phyloP scores from a whole-genome alignment of 805 yeast genomes.

The Candida bentonensis region DNA sequence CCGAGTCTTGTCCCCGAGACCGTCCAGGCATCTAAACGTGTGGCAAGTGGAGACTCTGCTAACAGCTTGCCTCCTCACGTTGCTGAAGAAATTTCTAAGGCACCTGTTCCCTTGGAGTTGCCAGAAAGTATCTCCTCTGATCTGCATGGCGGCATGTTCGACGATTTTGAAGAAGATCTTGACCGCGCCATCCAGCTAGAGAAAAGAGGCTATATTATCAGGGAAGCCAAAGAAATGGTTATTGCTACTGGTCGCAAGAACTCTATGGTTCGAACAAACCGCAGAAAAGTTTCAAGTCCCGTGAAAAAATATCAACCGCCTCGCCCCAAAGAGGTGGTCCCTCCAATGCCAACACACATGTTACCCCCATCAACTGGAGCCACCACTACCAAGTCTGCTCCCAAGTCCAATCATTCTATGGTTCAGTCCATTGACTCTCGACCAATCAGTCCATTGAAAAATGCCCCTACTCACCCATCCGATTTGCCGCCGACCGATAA shows the following conservation, averaged over 20 bases:
- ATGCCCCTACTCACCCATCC: background rate
- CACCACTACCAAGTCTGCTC: conserved; percentile 4
- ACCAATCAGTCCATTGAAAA: background rate
- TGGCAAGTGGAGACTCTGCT: background rate
- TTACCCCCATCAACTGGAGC: background rate
- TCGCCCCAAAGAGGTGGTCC: background rate
- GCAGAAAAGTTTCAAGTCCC: background rate
- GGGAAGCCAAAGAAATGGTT: background rate
- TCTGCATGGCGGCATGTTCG: background rate
- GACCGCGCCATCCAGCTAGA: background rate
- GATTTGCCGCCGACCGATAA: conserved; percentile 27
- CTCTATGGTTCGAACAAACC: background rate
- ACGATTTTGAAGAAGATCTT: background rate
- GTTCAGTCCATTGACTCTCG: conserved; percentile 9
- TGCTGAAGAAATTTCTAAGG: background rate
- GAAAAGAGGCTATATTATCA: background rate
- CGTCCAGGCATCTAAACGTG: background rate
- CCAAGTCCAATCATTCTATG: conserved; percentile 8
- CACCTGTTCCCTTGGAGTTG: background rate
- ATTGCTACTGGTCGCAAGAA: background rate
- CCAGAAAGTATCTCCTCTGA: background rate
- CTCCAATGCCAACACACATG: background rate
- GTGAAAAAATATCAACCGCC: background rate
- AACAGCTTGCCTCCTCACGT: background rate
- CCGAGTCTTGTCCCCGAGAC: background rate